These are phyloP conservation scores for Acer saccharum DNA, from an alignment of 345 rosid genomes.

Conservation along the genomic window DNA sequence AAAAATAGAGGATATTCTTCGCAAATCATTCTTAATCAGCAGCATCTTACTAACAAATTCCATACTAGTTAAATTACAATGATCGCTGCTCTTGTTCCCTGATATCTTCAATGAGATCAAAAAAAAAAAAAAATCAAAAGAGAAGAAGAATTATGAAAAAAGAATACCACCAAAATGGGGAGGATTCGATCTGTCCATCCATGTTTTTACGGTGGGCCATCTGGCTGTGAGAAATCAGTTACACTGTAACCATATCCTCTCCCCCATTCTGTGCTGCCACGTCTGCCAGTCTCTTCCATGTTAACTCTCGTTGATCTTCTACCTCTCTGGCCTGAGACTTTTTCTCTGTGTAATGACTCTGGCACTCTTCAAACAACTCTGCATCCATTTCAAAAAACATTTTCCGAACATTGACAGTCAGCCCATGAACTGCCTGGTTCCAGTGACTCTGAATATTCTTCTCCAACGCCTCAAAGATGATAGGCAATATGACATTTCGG, in stretches of 20 bases:
- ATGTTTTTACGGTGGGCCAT: slow-evolving; percentile 13
- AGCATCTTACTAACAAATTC: slow-evolving; percentile 38
- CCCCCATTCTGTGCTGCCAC: slow-evolving; percentile 59
- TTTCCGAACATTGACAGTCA: slow-evolving; percentile 68
- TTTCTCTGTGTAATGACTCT: slow-evolving; percentile 65
- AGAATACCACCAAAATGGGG: slow-evolving; percentile 44
- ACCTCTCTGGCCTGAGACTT: slow-evolving; percentile 54
- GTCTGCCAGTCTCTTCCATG: slow-evolving; percentile 81
- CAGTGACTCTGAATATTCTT: slow-evolving; percentile 74
- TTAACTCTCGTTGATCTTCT: slow-evolving; percentile 66
- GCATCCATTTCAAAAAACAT: slow-evolving; percentile 90
- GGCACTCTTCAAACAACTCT: slow-evolving; percentile 78
- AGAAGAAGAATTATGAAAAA: slow-evolving; percentile 12
- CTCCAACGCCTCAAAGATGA: slow-evolving; percentile 77
- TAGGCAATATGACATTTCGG: slow-evolving; percentile 60
- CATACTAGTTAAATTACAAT: slow-evolving; percentile 41
- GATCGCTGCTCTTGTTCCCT: slow-evolving; percentile 22
- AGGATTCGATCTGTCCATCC: slow-evolving; percentile 15
- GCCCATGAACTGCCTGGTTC: slow-evolving; percentile 89
- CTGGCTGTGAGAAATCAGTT: slow-evolving; percentile 19
- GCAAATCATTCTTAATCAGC: slow-evolving; percentile 42
- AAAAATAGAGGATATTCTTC: slow-evolving; percentile 15
- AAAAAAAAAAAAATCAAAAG: slow-evolving; percentile 20
- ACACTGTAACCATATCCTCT: slow-evolving; percentile 53
- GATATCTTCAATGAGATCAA: slow-evolving; percentile 32